Evolutionary conservation across 208 protist genomes (phyloP).

Genomic region (Trypanosoma scelopori): DNA sequence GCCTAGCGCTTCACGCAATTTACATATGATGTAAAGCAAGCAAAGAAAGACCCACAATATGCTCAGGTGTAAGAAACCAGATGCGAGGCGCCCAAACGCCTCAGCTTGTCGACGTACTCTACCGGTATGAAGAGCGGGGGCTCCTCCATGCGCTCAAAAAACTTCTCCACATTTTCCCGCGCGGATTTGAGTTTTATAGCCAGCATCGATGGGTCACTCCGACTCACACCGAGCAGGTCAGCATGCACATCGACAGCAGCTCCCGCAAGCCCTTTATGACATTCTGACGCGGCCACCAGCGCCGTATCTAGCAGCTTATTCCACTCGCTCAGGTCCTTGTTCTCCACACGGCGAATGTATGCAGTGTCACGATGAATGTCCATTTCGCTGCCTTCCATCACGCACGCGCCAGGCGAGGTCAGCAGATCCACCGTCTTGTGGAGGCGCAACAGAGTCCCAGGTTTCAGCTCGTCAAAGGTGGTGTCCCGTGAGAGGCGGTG

Average conservation of each 20-base stretch:
- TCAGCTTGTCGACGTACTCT: slow-evolving; percentile 30
- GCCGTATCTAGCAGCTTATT: slow-evolving; percentile 35
- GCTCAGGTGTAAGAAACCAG: slow-evolving; percentile 7
- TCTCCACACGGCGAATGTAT: slow-evolving; percentile 39
- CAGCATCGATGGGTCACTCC: too few species aligned
- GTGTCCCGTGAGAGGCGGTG: slow-evolving; percentile 46
- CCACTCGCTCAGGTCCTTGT: slow-evolving; percentile 35
- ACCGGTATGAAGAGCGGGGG: slow-evolving; percentile 45
- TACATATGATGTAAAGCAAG: slow-evolving; percentile 16
- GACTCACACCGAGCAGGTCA: too few species aligned
- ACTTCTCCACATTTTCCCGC: background rate
- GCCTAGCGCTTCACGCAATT: background rate
- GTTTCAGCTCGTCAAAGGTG: slow-evolving; percentile 37
- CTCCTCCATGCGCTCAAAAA: slow-evolving; percentile 27
- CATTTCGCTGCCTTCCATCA: slow-evolving; percentile 49
- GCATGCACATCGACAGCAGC: too few species aligned
- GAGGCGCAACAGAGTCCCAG: slow-evolving; percentile 33
- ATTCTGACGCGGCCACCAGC: slow-evolving; percentile 24
- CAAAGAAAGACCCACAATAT: slow-evolving; percentile 1
- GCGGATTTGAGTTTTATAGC: slow-evolving; percentile 2
- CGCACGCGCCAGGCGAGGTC: slow-evolving; percentile 64
- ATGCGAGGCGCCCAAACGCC: slow-evolving; percentile 5
- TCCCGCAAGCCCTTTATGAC: background rate
- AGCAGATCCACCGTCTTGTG: slow-evolving; percentile 71
- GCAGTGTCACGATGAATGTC: slow-evolving; percentile 36